Base-by-base conservation (phyloP, 2,329 filamentous ascomycete species). In the Fusarium hainanense region DNA sequence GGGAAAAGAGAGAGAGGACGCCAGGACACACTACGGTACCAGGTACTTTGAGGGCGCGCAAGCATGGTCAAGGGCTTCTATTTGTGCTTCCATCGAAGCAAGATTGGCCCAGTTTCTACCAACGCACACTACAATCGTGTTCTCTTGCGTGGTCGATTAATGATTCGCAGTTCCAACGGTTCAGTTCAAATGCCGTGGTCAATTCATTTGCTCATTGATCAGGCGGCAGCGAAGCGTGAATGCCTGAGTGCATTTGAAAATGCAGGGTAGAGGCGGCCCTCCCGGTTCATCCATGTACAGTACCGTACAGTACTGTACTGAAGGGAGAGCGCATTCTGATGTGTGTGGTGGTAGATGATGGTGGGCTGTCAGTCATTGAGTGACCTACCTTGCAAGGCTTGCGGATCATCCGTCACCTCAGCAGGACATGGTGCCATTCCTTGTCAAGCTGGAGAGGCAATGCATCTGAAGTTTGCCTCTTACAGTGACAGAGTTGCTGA, bases 201-300 rank as follows among this genome's bases (percentile, higher is more conserved):
- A 34, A 47, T 48, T 42, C 59, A 21, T 16, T 37, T 60, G 47
- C 44, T 48, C 30, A 49, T 49, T 61, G 20, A 54, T 40, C 62
- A 66, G 63, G 63, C 61, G 66, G 54, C 62, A 66, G 47, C 47
- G 63, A 47, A 66, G 54, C 61, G 63, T 59, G 63, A 58, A 66
- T 60, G 54, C 54, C 50, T 42, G 27, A 21, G 57, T 55, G 41
- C 47, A 41, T 32, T 43, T 66, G 43, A 66, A 46, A 60, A 61
- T 66, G 62, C 61, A 66, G 47, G 63, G 61, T 43, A 61, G 30
- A 54, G 47, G n/a, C 37, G 63, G 63, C 62, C 54, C 54, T 61
- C 62, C 48, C 48, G 20, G 43, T 27, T 32, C 37, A 54, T 60
- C 32, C 49, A 41, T 65, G 54, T 34, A 65, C 34, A 23, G 20